Conservation (phyloP, 805 yeast genomes). For the Saccharomycopsis guyanensis region DNA sequence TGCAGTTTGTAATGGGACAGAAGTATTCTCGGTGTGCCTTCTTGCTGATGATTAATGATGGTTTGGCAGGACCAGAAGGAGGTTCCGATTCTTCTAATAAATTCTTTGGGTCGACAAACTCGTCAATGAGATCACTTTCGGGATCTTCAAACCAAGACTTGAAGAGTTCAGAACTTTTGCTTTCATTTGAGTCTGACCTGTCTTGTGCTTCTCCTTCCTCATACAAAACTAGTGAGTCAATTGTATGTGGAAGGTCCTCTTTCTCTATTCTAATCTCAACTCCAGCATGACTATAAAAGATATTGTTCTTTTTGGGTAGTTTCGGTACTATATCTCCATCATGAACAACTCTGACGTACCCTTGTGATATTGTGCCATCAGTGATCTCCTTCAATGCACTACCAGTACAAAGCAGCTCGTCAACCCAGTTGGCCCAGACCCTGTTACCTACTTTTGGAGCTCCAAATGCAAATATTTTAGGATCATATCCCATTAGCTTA, state of each 20-base stretch:
- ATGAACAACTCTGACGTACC: constrained; percentile 41
- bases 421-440: constrained; percentile 43
- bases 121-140: neutral
- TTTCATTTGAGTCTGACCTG: neutral
- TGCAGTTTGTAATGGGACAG: neutral
- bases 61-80: too few species aligned
- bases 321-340: constrained; percentile 50
- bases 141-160: neutral
- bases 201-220: neutral
- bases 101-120: neutral
- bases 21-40: neutral
- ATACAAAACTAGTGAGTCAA: constrained; percentile 3
- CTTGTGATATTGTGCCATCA: neutral
- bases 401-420: constrained; percentile 38
- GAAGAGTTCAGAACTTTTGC: too few species aligned
- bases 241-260: constrained; percentile 27
- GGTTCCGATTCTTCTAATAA: constrained; percentile 1
- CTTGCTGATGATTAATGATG: too few species aligned
- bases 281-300: constrained; percentile 40
- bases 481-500: constrained; percentile 43
- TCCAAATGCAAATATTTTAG: constrained; percentile 53
- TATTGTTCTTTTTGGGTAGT: constrained; percentile 40
- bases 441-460: constrained; percentile 60
- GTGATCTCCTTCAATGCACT: constrained; percentile 2
- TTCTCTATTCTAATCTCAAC: constrained; percentile 40